A percentile compares a stretch with the other conserved stretches of the same genome.
phyloP scores from a whole-genome alignment of 495 filamentous ascomycete species.

The Aspergillus sparsus region DNA sequence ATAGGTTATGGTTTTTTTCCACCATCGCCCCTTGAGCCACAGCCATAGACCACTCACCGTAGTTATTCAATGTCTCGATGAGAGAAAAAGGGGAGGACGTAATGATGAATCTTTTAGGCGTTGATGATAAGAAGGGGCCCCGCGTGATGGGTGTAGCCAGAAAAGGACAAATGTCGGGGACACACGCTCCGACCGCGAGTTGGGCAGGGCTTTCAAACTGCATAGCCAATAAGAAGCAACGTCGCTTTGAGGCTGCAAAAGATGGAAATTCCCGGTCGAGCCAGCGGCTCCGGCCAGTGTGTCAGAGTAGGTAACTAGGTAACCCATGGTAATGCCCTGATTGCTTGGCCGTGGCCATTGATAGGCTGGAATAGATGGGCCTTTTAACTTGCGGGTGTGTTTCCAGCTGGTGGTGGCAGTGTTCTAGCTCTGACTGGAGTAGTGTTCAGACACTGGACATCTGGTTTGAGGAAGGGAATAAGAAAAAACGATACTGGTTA shows the following conservation, averaged over 20 bases:
- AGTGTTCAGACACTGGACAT: background rate
- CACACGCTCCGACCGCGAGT: background rate
- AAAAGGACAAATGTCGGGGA: background rate
- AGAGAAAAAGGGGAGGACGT: too few relatives aligned
- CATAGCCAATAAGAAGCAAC: constrained; percentile 7
- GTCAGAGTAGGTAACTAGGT: too few relatives aligned
- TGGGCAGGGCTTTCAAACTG: background rate
- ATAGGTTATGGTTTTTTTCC: too few relatives aligned
- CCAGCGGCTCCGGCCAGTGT: too few relatives aligned
- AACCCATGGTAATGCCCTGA: too few relatives aligned
- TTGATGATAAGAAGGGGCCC: background rate
- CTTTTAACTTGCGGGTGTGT: background rate
- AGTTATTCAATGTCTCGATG: too few relatives aligned
- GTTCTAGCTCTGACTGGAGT: constrained; percentile 8
- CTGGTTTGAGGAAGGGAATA: too few relatives aligned
- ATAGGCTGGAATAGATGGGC: constrained; percentile 5
- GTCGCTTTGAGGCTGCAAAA: background rate
- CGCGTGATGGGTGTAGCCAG: background rate
- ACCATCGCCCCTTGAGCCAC: too few relatives aligned
- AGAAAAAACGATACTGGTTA: too few relatives aligned
- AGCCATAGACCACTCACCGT: too few relatives aligned
- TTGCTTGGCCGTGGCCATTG: background rate
- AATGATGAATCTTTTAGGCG: too few relatives aligned
- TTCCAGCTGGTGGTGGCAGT: constrained; percentile 12
- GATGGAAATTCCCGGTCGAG: too few relatives aligned